phyloP scores from a whole-genome alignment of 768 basidiomycete species.

The Zangia roseola region DNA sequence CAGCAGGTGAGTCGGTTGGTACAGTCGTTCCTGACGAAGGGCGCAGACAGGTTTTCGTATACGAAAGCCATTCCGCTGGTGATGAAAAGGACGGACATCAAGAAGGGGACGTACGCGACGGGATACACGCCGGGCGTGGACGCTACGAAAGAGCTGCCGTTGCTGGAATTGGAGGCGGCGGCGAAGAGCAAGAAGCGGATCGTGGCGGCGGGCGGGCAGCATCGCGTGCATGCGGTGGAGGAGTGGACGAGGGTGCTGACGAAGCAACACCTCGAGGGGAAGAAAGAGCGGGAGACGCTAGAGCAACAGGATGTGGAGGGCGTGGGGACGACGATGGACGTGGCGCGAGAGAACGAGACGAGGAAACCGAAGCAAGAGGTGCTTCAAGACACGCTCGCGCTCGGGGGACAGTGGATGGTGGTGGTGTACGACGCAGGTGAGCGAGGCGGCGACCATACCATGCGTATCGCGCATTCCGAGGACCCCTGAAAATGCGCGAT shows the following conservation, averaged over 20 bases:
- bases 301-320: background rate
- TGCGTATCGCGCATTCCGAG: too few relatives aligned
- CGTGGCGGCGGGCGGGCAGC: background rate
- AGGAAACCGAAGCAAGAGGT: background rate
- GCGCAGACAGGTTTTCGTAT: background rate
- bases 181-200: background rate
- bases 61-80: background rate
- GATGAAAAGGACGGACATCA: background rate
- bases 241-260: background rate
- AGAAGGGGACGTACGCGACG: background rate
- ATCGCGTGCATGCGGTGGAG: background rate
- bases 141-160: background rate
- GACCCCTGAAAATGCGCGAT: too few relatives aligned
- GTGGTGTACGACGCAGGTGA: background rate
- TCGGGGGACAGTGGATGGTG: background rate
- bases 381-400: background rate
- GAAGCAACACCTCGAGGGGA: background rate
- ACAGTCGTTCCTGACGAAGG: background rate
- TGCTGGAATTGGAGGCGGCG: background rate
- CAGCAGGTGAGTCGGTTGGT: background rate
- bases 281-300: background rate
- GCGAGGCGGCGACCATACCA: background rate
- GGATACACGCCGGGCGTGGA: background rate
- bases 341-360: background rate
- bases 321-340: background rate